Evolutionary conservation across 345 rosid genomes (phyloP).

Genomic region (Eucalyptus melliodora): DNA sequence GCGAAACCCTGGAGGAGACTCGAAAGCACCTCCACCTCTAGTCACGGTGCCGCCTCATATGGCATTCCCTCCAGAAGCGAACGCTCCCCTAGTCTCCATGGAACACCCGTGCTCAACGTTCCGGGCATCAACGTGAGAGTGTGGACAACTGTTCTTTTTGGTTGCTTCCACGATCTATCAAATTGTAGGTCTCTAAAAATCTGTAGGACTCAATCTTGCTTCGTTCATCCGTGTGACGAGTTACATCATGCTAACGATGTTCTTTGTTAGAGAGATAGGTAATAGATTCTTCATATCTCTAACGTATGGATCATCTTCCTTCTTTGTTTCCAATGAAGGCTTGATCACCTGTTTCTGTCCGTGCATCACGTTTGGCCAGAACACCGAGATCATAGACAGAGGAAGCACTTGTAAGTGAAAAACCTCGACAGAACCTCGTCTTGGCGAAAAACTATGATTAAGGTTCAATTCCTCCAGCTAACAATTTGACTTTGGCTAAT

Average conservation of each 20-base stretch:
- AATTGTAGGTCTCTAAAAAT: not conserved
- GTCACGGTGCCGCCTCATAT: not conserved
- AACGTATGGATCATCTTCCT: not conserved
- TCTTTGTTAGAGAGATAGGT: not conserved
- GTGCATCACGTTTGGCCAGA: constrained; percentile 12
- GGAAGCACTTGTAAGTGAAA: not conserved
- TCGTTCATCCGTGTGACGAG: fast-evolving
- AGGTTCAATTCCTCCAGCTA: not conserved
- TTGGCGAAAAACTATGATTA: not conserved
- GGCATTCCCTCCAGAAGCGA: not conserved
- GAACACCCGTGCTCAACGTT: not conserved
- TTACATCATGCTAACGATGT: not conserved
- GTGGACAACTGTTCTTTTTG: constrained; percentile 2
- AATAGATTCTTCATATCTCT: too few species aligned
- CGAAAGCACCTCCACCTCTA: not conserved
- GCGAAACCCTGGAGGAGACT: not conserved
- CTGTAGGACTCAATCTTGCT: not conserved
- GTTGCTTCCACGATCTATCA: not conserved
- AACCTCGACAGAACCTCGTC: not conserved
- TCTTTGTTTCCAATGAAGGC: not conserved
- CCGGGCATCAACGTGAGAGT: not conserved
- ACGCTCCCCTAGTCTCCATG: not conserved
- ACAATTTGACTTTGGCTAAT: not conserved
- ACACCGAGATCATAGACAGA: constrained; percentile 5
- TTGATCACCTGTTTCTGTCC: not conserved